phyloP scores from a whole-genome alignment of 2,329 filamentous ascomycete species.

The Botrytis squamosa region DNA sequence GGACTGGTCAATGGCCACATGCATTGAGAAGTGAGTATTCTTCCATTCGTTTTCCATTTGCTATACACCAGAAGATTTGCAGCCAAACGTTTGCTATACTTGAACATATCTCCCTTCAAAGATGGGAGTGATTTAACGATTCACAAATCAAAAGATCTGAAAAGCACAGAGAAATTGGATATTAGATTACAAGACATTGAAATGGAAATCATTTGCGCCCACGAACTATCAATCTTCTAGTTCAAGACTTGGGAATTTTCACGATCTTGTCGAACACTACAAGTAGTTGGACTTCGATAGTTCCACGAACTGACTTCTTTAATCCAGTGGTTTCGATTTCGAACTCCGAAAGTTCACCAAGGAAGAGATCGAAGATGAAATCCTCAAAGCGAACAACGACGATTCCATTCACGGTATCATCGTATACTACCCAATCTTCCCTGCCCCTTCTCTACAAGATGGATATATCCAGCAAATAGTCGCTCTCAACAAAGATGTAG shows the following conservation, averaged over 20 bases:
- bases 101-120: neutral
- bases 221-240: neutral
- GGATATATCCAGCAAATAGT: conserved; percentile 96
- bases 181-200: neutral
- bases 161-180: neutral
- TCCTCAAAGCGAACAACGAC: conserved; percentile 82
- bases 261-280: neutral
- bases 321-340: conserved; percentile 78
- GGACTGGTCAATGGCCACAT: conserved; percentile 96
- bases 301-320: conserved; percentile 9
- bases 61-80: neutral
- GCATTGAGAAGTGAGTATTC: conserved; percentile 79
- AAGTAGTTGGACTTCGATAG: neutral
- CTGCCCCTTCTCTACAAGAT: conserved; percentile 76
- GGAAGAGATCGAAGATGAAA: conserved; percentile 84
- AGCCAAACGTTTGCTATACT: neutral
- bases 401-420: conserved; percentile 79
- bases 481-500: conserved; percentile 86
- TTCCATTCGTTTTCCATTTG: neutral
- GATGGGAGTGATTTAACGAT: neutral
- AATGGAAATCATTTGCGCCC: neutral
- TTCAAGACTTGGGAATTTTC: neutral
- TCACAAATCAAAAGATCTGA: neutral
- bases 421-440: conserved; percentile 97
- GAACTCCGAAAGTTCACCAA: conserved; percentile 80